These are phyloP conservation scores for Suillus tomentosus DNA, from an alignment of 768 basidiomycete genomes.

Conservation along the genomic window DNA sequence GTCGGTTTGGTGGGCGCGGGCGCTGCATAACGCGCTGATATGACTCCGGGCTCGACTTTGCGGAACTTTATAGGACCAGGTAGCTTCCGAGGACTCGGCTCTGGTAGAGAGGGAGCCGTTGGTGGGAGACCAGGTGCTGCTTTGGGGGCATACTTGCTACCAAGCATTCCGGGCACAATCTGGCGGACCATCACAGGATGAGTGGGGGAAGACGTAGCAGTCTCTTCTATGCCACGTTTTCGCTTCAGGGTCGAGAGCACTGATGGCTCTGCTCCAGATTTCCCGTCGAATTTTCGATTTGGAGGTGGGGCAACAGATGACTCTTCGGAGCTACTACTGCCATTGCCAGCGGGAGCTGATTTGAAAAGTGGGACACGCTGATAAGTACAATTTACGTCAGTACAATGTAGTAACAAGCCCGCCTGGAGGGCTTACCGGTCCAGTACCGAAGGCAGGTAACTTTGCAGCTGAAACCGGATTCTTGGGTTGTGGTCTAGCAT, in stretches of 20 bases:
- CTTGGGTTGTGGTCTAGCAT: slow-evolving; percentile 41
- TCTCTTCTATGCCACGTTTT: slow-evolving; percentile 25
- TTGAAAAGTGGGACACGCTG: slow-evolving; percentile 19
- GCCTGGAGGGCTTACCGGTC: not conserved
- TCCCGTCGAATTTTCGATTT: slow-evolving; percentile 1
- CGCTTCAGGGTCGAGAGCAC: slow-evolving; percentile 33
- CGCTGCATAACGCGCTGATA: slow-evolving; percentile 28
- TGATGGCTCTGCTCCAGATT: slow-evolving; percentile 7
- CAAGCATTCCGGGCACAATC: slow-evolving; percentile 38
- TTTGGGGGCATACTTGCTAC: slow-evolving; percentile 31
- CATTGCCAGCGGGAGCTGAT: slow-evolving; percentile 16
- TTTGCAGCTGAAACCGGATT: not conserved
- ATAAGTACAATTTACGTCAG: not conserved
- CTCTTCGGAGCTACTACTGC: slow-evolving; percentile 17
- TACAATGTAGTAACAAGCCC: not conserved
- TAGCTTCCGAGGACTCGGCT: slow-evolving; percentile 22
- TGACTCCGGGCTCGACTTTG: slow-evolving; percentile 41
- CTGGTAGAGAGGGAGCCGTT: slow-evolving; percentile 8
- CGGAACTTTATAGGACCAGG: slow-evolving; percentile 39
- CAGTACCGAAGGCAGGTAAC: slow-evolving; percentile 7
- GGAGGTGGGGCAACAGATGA: slow-evolving; percentile 10
- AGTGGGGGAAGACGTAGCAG: slow-evolving; percentile 20
- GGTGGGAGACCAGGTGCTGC: slow-evolving; percentile 13
- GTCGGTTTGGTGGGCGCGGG: not conserved
- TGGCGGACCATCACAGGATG: slow-evolving; percentile 37